Evolutionary conservation across 2,329 filamentous ascomycete species (phyloP).

Genomic region (Penicillium rolfsii): DNA sequence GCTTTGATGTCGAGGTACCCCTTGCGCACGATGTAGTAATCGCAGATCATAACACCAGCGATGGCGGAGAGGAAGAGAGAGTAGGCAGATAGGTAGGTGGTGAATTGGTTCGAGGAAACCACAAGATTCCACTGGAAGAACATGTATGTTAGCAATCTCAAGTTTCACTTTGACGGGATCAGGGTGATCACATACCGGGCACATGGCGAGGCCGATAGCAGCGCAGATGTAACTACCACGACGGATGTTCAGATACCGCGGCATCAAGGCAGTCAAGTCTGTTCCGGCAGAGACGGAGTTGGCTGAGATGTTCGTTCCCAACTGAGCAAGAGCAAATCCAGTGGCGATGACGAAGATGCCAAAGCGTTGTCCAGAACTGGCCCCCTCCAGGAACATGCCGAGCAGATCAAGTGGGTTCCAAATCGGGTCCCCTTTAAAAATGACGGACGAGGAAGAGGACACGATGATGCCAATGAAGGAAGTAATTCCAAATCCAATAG

Average conservation of each 20-base stretch:
- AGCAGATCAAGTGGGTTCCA: conserved; percentile 75
- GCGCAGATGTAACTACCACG: conserved; percentile 87
- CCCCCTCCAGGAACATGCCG: conserved; percentile 68
- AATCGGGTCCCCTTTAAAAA: conserved; percentile 65
- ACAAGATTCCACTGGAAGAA: conserved; percentile 65
- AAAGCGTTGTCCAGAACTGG: conserved; percentile 69
- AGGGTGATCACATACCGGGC: conserved; percentile 58
- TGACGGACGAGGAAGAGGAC: conserved; percentile 66
- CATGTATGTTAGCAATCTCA: conserved; percentile 17
- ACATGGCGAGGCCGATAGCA: conserved; percentile 77
- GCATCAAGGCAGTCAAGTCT: conserved; percentile 78
- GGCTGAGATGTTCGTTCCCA: conserved; percentile 85
- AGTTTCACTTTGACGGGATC: neutral
- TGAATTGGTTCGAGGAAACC: conserved; percentile 76
- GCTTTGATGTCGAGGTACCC: conserved; percentile 79
- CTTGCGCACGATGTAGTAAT: conserved; percentile 84
- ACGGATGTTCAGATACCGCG: conserved; percentile 80
- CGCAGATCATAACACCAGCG: conserved; percentile 83
- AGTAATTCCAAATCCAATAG: conserved; percentile 72
- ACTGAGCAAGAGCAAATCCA: conserved; percentile 76
- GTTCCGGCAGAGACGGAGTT: conserved; percentile 84
- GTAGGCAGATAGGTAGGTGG: conserved; percentile 88
- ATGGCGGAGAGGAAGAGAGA: conserved; percentile 93
- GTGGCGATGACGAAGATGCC: conserved; percentile 74
- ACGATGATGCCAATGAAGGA: conserved; percentile 85